A percentile compares a stretch with the other conserved stretches of the same genome.
These are phyloP conservation scores for Combretum micranthum DNA, from an alignment of 345 rosid species.

Conservation along the genomic window DNA sequence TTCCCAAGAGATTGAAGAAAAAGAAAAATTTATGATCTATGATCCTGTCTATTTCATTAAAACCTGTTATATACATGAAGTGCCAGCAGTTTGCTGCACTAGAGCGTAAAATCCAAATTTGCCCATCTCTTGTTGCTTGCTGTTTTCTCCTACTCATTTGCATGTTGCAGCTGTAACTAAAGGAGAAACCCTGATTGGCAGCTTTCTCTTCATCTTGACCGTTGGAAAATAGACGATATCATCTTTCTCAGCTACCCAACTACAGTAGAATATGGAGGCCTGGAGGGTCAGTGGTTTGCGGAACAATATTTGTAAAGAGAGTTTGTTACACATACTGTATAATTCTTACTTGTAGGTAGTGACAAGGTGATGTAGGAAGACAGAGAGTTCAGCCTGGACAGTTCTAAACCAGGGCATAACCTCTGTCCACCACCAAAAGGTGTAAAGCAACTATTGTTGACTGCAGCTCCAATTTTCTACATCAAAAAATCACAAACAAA, in stretches of 20 bases:
- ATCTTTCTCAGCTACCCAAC: conserved; percentile 63
- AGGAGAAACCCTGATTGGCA: conserved; percentile 44
- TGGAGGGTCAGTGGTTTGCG: background rate
- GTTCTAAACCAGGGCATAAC: conserved; percentile 89
- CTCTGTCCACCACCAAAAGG: conserved; percentile 99
- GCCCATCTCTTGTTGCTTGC: no score
- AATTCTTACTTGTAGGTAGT: conserved; percentile 51
- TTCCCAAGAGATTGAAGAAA: no score
- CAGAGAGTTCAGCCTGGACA: conserved; percentile 86
- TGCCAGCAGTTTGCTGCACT: no score
- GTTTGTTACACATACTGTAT: background rate
- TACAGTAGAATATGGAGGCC: conserved; percentile 12
- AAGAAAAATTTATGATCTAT: no score
- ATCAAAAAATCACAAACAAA: background rate
- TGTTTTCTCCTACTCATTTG: background rate
- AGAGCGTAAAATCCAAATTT: background rate
- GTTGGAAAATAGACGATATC: conserved; percentile 61
- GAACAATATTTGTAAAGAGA: background rate
- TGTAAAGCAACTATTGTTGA: conserved; percentile 58
- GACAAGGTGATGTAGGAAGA: conserved; percentile 89
- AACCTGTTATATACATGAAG: no score
- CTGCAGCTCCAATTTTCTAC: conserved; percentile 52
- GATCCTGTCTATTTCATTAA: no score
- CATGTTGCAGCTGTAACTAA: conserved; percentile 1
- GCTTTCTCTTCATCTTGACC: conserved; percentile 57